These are phyloP conservation scores for Mallotus japonicus DNA, from an alignment of 441 rosid genomes.

Conservation along the genomic window DNA sequence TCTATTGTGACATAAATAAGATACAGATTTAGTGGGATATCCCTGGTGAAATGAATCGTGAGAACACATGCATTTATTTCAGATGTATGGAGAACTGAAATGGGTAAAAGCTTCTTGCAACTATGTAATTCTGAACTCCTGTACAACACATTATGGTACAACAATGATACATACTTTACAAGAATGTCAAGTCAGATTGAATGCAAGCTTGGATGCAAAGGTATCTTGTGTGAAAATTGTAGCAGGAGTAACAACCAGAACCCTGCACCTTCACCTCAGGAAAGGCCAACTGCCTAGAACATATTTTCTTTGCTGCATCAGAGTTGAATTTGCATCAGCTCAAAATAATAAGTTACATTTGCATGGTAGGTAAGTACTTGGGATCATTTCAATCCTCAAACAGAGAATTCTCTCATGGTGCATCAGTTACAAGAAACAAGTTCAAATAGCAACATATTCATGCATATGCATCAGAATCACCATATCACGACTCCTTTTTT, in stretches of 20 bases:
- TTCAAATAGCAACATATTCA: too few species aligned
- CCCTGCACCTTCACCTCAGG: constrained; percentile 5
- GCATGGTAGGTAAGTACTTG: neutral
- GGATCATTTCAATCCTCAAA: neutral
- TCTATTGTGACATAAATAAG: constrained; percentile 1
- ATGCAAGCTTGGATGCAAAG: neutral
- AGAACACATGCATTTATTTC: neutral
- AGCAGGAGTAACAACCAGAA: neutral
- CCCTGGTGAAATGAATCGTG: neutral
- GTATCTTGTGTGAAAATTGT: neutral
- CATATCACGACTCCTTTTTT: too few species aligned
- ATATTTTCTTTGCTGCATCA: constrained; percentile 26
- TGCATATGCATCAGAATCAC: too few species aligned
- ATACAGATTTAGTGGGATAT: neutral
- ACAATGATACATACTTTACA: constrained; percentile 23
- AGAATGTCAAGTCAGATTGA: constrained; percentile 14
- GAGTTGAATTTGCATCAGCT: constrained; percentile 1
- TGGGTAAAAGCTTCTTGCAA: neutral
- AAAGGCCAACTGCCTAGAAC: constrained; percentile 15
- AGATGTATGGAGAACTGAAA: neutral
- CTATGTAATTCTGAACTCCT: constrained; percentile 5
- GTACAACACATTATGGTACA: constrained; percentile 24
- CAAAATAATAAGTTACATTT: neutral
- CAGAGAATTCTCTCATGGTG: neutral
- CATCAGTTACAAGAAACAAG: neutral